Base-by-base conservation (phyloP, 1,284 basidiomycete genomes). In the Xerocomus minutiporus region DNA sequence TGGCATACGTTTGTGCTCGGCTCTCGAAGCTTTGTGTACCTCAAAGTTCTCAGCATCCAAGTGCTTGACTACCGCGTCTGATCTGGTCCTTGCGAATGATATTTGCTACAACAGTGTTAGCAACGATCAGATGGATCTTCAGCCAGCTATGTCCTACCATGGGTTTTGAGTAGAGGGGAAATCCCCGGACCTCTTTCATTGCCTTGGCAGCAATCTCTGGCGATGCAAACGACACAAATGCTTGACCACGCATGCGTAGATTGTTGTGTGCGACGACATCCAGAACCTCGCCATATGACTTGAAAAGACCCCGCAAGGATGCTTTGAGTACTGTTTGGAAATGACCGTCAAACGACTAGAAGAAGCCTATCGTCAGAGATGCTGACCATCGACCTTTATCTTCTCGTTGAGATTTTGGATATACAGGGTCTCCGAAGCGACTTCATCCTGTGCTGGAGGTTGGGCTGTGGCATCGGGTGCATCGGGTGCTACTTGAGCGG, bases 351-450 rank as follows among this genome's bases (percentile, higher is more conserved):
- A 47, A 25, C 31, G 54, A 46, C 53, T 44, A n/a, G 25, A 45
- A 41, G 6, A 31, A 32, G 28, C 28, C 53, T 39, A 28, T 26
- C 39, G 52, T 51, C 9, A 34, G 36, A 44, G 44, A 52, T 53
- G 69, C 76, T 55, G 53, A 92, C 91, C 85, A 59, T 84, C 82
- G 51, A 94, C 77, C 71, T 92, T 92, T 60, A 99, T 92, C 74
- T 91, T 93, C 76, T 99, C 96, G 71, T 99, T 98, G 65, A 99
- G 75, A 72, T 99, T 99, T 72, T 97, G 92, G 62, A 98, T 86
- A 70, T 98, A 99, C 39, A 99, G 77, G 15, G 96, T 98, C 72
- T 96, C 92, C 44, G 85, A 83, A 34, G 77, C 77, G 57, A 72
- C 55, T 61, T 84, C 81, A 17, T 71, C 65, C 50, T 77, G 74